Conservation (phyloP, 345 rosid genomes). For the Adansonia digitata region DNA sequence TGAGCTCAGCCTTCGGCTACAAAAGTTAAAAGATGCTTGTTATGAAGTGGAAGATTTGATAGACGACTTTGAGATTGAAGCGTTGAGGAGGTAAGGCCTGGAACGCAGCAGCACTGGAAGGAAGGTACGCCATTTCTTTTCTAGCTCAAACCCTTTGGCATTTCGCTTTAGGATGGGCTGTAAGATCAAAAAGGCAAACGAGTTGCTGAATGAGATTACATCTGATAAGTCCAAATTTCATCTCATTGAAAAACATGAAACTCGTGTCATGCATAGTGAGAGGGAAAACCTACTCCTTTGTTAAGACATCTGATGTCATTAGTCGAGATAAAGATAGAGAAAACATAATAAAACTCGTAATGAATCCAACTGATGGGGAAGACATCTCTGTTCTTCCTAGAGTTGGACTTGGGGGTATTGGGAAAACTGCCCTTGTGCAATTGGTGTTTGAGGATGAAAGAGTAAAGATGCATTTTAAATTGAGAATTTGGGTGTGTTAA, state of each 20-base stretch:
- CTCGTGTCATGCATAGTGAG: neutral
- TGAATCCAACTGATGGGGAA: neutral
- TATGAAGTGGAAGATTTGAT: neutral
- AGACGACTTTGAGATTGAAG: constrained; percentile 7
- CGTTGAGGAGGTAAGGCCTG: neutral
- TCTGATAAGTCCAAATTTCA: neutral
- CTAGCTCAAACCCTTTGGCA: neutral
- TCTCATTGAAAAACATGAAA: neutral
- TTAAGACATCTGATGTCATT: constrained; percentile 9
- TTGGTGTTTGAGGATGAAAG: neutral
- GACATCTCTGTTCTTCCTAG: constrained; percentile 19
- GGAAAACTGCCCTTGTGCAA: neutral
- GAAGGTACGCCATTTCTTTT: constrained; percentile 3
- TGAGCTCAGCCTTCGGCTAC: neutral
- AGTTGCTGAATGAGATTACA: neutral
- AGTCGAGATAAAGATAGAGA: constrained; percentile 18
- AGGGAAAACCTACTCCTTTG: constrained; percentile 20
- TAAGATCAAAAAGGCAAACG: neutral
- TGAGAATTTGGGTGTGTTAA: constrained; percentile 17
- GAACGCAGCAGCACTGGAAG: neutral
- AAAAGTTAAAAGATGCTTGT: neutral
- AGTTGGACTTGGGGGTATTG: constrained; percentile 14
- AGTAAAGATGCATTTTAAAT: constrained; percentile 5
- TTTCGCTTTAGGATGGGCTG: neutral
- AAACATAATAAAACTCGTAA: constrained; percentile 10